Base-by-base conservation (phyloP, 2,329 filamentous ascomycete genomes). In the Zymoseptoria passerinii region DNA sequence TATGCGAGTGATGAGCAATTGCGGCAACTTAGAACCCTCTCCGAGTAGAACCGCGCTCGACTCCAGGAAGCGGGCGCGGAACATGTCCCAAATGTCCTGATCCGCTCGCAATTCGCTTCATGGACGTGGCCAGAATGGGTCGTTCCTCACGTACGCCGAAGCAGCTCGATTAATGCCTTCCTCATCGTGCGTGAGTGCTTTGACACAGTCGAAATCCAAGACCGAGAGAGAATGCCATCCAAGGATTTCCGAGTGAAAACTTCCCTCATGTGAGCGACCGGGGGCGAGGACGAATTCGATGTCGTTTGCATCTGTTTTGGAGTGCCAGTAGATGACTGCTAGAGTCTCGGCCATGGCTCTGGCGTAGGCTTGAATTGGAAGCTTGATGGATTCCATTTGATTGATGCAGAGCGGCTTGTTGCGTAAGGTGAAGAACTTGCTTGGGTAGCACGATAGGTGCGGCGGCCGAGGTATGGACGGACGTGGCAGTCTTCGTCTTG, bases 201-300 rank as follows among this genome's bases (percentile, higher is more conserved):
- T 62, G 79, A 82, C 68, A 82, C 83, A 53, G 76, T 83, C 69
- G 77, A 85, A 74, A 81, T 86, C 77, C 79, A 86, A 77, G 2
- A 73, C 58, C 70, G 70, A 73, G 23, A 72, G 52, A 10, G 40
- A 23, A 48, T 61, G 58, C 55, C 35, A 23, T n/a, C 58, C 61
- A 6, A 63, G 44, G 27, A 58, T 13, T 2, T 56, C 49, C 27
- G 60, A 61, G 16, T 23, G 4, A 23, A 51, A 48, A 18, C 35
- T 28, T 50, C 27, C 16, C 55, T 35, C 29, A 51, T 29, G 18
- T 40, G 10, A 27, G 28, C 55, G 29, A 13, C 29, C 29, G 13
- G 58, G 59, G 28, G 60, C 77, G 2, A 84, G 73, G 0, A 84
- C 81, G 62, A 83, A 83, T 53, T 84, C 80, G 1, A 84, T 73